These are phyloP conservation scores for Torulaspora microellipsoides DNA, from an alignment of 805 yeast species.

Conservation along the genomic window DNA sequence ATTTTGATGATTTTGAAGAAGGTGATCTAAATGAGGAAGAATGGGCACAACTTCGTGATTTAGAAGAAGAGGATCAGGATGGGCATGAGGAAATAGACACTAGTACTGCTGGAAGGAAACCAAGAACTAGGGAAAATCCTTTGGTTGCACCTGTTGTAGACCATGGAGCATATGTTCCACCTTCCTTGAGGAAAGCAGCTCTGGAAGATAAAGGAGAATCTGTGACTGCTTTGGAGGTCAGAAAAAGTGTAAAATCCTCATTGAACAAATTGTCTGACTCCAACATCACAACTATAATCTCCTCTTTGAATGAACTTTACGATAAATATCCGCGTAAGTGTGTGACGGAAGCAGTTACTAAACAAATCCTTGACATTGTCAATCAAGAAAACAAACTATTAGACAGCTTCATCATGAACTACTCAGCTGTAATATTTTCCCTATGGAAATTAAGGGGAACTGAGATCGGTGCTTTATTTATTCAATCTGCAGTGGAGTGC, in stretches of 20 bases:
- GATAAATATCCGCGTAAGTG: slow-evolving; percentile 66
- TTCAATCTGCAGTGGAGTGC: slow-evolving; percentile 74
- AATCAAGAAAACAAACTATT: slow-evolving; percentile 59
- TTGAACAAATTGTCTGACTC: slow-evolving; percentile 88
- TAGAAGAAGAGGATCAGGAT: slow-evolving; percentile 23
- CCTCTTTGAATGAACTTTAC: slow-evolving; percentile 62
- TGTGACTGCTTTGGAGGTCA: slow-evolving; percentile 47
- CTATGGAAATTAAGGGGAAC: slow-evolving; percentile 75
- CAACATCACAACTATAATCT: slow-evolving; percentile 64
- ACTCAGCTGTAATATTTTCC: slow-evolving; percentile 72
- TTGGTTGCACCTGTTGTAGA: slow-evolving; percentile 56
- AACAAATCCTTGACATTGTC: slow-evolving; percentile 60
- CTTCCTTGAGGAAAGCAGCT: slow-evolving; percentile 65
- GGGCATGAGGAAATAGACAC: slow-evolving; percentile 31
- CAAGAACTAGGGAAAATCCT: slow-evolving; percentile 57
- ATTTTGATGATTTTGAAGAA: slow-evolving; percentile 42
- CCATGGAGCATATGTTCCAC: slow-evolving; percentile 68
- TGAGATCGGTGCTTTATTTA: slow-evolving; percentile 82
- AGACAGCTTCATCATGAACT: slow-evolving; percentile 74
- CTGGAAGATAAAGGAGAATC: slow-evolving; percentile 36
- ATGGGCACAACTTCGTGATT: slow-evolving; percentile 29
- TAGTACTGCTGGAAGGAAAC: slow-evolving; percentile 19
- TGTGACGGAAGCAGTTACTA: slow-evolving; percentile 68
- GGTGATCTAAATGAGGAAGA: slow-evolving; percentile 37
- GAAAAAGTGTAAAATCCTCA: slow-evolving; percentile 70